phyloP scores from a whole-genome alignment of 2,329 filamentous ascomycete species.

The Fusarium sarcochroum region DNA sequence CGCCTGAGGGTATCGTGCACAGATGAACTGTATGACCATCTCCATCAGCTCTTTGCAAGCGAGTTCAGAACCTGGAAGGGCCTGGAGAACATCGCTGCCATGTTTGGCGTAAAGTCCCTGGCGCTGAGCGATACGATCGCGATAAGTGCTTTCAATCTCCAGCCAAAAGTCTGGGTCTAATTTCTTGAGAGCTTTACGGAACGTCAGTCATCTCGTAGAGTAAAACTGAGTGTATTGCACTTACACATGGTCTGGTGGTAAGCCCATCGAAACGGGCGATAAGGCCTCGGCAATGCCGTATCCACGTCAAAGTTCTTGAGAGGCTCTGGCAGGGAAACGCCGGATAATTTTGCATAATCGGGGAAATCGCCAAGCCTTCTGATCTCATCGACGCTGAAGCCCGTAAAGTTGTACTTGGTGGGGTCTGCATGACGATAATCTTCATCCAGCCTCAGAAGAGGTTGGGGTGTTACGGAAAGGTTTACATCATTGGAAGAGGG shows the following conservation, averaged over 20 bases:
- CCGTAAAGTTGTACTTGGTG: conserved; percentile 71
- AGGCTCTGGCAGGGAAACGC: conserved; percentile 77
- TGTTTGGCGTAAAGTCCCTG: conserved; percentile 74
- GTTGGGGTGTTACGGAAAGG: conserved; percentile 24
- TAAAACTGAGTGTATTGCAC: background rate
- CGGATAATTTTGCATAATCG: conserved; percentile 81
- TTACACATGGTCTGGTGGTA: conserved; percentile 95
- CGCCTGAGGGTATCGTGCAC: conserved; percentile 80
- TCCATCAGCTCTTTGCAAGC: conserved; percentile 91
- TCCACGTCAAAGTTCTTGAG: conserved; percentile 76
- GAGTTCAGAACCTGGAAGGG: conserved; percentile 80
- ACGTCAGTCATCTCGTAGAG: conserved; percentile 49
- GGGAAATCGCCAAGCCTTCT: conserved; percentile 81
- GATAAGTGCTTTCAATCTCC: conserved; percentile 85
- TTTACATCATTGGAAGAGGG: conserved; percentile 7
- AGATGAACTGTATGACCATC: conserved; percentile 85
- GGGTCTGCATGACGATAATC: conserved; percentile 53
- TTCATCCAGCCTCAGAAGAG: conserved; percentile 52
- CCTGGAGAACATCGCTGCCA: conserved; percentile 74
- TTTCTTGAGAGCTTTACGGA: conserved; percentile 75
- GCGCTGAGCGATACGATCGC: conserved; percentile 76
- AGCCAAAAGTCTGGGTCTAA: conserved; percentile 89
- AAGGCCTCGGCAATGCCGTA: conserved; percentile 79
- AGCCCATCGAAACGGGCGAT: conserved; percentile 84
- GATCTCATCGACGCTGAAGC: conserved; percentile 79